Evolutionary conservation across 2,329 filamentous ascomycete species (phyloP).

Genomic region (Colletotrichum destructivum): DNA sequence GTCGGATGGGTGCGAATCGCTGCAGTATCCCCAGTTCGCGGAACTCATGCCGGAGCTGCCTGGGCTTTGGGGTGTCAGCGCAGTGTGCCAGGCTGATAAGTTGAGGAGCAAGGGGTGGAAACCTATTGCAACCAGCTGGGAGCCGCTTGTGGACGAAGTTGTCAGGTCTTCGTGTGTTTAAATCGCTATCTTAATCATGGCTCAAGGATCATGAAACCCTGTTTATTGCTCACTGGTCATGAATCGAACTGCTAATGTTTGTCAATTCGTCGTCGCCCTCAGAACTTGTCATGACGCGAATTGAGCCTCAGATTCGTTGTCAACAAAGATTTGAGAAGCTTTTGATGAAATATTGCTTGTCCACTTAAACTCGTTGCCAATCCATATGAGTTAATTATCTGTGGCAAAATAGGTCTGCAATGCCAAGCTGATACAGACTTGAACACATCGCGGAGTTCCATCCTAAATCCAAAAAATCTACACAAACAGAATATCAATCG

Average conservation of each 20-base stretch:
- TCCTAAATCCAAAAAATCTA: too few relatives aligned
- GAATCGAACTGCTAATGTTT: too few relatives aligned
- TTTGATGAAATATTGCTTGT: rapidly evolving
- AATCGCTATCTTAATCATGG: neutral
- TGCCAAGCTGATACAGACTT: too few relatives aligned
- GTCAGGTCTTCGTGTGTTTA: neutral
- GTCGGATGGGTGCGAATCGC: conserved; percentile 3
- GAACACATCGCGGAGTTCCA: too few relatives aligned
- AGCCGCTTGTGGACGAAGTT: neutral
- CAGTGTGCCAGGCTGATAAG: conserved; percentile 4
- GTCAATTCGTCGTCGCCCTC: too few relatives aligned
- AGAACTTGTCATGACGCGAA: too few relatives aligned
- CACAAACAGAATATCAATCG: too few relatives aligned
- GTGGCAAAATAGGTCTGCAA: too few relatives aligned
- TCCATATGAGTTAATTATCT: rapidly evolving
- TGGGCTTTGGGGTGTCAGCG: conserved; percentile 18
- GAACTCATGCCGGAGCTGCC: conserved; percentile 18
- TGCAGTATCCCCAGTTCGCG: conserved; percentile 18
- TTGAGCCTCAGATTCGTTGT: too few relatives aligned
- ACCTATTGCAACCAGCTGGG: neutral
- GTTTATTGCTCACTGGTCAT: too few relatives aligned
- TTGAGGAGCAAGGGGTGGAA: conserved; percentile 12
- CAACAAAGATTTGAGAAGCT: too few relatives aligned
- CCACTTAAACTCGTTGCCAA: too few relatives aligned
- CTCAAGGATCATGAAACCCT: neutral